Base-by-base conservation (phyloP, 345 rosid species). In the Pistacia integerrima region DNA sequence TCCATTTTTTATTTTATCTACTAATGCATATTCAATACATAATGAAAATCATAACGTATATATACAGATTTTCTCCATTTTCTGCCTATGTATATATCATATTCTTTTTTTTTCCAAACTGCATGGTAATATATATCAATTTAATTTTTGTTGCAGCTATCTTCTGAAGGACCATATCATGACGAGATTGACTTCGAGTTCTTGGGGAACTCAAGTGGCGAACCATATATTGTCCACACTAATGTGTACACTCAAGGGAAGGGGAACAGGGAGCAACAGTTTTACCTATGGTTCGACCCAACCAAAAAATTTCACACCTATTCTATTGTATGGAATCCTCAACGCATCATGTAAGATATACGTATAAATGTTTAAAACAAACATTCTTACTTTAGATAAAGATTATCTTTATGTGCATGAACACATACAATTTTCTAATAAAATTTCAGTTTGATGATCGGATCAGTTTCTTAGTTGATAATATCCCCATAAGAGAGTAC, bases 111-210 rank as follows among this genome's bases (percentile, higher is more conserved):
- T 22, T 22, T 22, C 25, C 25, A 22, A 22, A 22, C 25, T 22
- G 25, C n/a, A 22, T 22, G 25, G 25, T 22, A 22, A 22, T 22
- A 22, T 22, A 22, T 22, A n/a, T 46, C 20, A 28, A 28, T 46
- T 60, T 56, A 41, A 52, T 64, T 67, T 13, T 2, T 70, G 25
- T 74, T 62, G 71, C 82, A 88, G 93, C 76, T 89, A 55, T 88
- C 87, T 3, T 87, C 94, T 0, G 73, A 74, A 79, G 86, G 88
- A 33, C 48, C 74, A 68, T 69, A 77, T n/a, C 85, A 84, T 62
- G 91, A 91, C 60, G 96, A 89, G 80, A 91, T 91, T 63, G 96
- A 90, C 69, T 90, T 91, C 61, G 96, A 91, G 63, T 91, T 91
- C 83, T 64, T 89, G 66, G 95, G 93, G 11, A 91, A 91, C 76